Evolutionary conservation across 345 rosid genomes (phyloP).

Genomic region (Psidium guajava): DNA sequence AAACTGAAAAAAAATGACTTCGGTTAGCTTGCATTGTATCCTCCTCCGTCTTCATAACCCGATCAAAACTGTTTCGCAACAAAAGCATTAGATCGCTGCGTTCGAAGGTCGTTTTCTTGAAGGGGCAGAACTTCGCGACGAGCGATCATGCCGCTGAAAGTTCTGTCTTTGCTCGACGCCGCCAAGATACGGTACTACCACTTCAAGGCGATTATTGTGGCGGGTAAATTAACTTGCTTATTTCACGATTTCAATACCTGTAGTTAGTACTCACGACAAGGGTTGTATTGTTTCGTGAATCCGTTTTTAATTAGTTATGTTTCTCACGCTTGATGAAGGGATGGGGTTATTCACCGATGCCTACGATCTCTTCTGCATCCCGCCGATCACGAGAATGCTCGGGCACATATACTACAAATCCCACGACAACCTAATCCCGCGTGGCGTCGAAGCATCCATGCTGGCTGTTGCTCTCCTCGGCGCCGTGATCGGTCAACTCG

Average conservation of each 20-base stretch:
- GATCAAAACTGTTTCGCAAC: background rate
- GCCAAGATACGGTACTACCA: background rate
- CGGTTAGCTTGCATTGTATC: background rate
- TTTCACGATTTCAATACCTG: background rate
- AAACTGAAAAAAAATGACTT: background rate
- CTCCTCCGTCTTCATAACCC: background rate
- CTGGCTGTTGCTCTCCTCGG: constrained; percentile 34
- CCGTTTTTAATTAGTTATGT: background rate
- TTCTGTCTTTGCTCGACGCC: background rate
- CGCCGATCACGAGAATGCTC: constrained; percentile 25
- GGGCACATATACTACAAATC: constrained; percentile 18
- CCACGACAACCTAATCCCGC: background rate
- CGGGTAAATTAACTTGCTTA: background rate
- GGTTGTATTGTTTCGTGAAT: background rate
- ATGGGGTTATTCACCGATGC: constrained; percentile 53
- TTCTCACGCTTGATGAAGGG: background rate
- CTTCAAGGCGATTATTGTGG: background rate
- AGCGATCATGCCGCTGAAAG: background rate
- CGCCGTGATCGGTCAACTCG: constrained; percentile 34
- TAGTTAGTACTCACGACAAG: background rate
- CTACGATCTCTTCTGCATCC: constrained; percentile 46
- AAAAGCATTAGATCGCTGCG: background rate
- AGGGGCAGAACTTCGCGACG: background rate
- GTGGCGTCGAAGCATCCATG: constrained; percentile 8
- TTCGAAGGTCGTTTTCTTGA: background rate